A percentile compares a stretch with the other conserved stretches of the same genome.
Conservation (phyloP, 345 rosid species). For the Murraya paniculata region DNA sequence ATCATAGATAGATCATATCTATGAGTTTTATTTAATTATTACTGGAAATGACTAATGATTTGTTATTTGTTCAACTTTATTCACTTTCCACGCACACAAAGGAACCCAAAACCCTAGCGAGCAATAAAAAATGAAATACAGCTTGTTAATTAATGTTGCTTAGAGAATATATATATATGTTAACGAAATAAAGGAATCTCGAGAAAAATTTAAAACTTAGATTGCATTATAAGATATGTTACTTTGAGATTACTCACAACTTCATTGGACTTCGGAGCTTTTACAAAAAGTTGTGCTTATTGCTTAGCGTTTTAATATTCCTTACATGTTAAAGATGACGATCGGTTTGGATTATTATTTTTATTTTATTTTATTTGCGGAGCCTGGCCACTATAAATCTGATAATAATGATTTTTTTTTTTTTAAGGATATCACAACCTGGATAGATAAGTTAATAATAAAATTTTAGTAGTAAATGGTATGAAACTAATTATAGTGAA, state of each 20-base stretch:
- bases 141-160: background rate
- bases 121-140: background rate
- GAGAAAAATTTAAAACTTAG: constrained; percentile 7
- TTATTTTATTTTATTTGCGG: too few relatives aligned
- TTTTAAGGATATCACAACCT: background rate
- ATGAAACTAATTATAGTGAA: background rate
- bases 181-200: constrained; percentile 3
- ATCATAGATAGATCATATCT: background rate
- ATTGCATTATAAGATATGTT: constrained; percentile 14
- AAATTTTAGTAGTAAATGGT: background rate
- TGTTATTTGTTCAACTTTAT: constrained; percentile 16
- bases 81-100: background rate
- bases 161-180: background rate
- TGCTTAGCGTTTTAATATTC: background rate
- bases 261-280: constrained; percentile 21
- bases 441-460: background rate
- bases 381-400: background rate
- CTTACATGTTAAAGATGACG: too few relatives aligned
- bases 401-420: background rate
- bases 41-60: constrained; percentile 11
- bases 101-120: background rate
- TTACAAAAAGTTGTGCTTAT: constrained; percentile 23
- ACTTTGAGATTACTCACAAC: constrained; percentile 16
- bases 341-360: too few relatives aligned
- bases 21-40: constrained; percentile 5